Evolutionary conservation across 176 grass and related monocot genomes (phyloP).

Genomic region (Miscanthus lutarioriparius): DNA sequence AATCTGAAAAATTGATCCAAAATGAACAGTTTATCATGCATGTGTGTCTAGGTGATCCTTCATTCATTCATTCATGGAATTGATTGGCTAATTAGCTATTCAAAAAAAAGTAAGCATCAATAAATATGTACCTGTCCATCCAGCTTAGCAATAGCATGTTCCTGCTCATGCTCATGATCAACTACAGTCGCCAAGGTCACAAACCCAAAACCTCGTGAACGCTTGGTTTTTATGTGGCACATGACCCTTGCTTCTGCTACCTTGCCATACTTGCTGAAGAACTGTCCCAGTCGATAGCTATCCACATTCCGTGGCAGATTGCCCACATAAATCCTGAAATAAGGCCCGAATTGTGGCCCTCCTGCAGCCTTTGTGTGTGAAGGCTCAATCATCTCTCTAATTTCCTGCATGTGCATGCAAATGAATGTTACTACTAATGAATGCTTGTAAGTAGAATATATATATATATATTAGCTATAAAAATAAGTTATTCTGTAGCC

Average conservation of each 20-base stretch:
- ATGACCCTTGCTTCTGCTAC: not conserved
- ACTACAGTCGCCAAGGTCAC: not conserved
- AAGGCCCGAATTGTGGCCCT: not conserved
- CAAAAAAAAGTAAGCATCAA: no score
- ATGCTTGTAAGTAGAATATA: no score
- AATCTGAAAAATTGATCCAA: no score
- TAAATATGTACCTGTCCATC: no score
- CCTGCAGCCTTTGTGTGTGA: not conserved
- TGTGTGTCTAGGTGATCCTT: no score
- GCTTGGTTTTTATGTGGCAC: not conserved
- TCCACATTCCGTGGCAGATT: not conserved
- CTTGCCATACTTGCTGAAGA: not conserved
- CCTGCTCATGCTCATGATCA: no score
- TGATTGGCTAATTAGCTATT: no score
- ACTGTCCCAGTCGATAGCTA: not conserved
- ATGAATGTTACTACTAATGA: not conserved
- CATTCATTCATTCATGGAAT: no score
- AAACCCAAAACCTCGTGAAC: not conserved
- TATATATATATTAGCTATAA: no score
- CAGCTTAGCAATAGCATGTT: no score
- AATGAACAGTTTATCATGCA: no score
- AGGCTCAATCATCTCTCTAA: not conserved
- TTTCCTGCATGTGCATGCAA: not conserved
- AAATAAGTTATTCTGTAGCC: no score
- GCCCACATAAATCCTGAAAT: constrained; percentile 13